Evolutionary conservation across 495 filamentous ascomycete genomes (phyloP), one percentile per base, ranked within the genome.

Genomic region (Mytilinidion resinicola): DNA sequence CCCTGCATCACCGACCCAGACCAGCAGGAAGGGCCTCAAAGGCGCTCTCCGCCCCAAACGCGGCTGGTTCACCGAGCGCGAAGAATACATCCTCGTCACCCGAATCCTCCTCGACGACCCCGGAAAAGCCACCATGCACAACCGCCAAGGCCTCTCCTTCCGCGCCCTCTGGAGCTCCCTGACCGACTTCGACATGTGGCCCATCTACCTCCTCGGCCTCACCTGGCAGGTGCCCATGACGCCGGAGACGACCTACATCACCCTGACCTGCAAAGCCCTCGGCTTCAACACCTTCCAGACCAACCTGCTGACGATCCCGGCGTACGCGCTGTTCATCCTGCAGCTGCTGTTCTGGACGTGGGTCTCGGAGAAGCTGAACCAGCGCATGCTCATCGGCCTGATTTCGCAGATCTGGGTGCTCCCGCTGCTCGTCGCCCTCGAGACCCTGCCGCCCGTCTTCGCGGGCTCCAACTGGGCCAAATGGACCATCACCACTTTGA

Each of bases 1-100:
- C 76, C 85, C 86, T 0, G 74, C 87, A 0, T 85, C 82, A 0
- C 86, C 88, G 0, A 85, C 80, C 1, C 85, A 91, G 59, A 90
- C 88, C 0, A 75, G 74, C 17, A 84, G 81, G 38, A 76, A 77
- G 14, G 42, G 42, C 15, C 42, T 46, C 10, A 46, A 46, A 46
- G 42, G 42, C 7, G 42, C 12, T 67, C 81, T 88, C 62, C 78
- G 86, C 1, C 86, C 87, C 0, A 86, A 84, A 55, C 72, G 85
- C 1, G 86, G 86, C 9, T 89, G 85, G 85, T 89, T 89, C 65
- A 81, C 71, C 9, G 82, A 85, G 19, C 30, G 47, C 12, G 59
- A 63, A 60, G 55, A 60, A 20, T 76, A 70, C 4, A 87, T 90
- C 57, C 79, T 91, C 33, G 84, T 88, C 7, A 91, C 87, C 56